These are phyloP conservation scores for Hypomontagnella submonticulosa DNA, from an alignment of 495 filamentous ascomycete species.

Conservation along the genomic window DNA sequence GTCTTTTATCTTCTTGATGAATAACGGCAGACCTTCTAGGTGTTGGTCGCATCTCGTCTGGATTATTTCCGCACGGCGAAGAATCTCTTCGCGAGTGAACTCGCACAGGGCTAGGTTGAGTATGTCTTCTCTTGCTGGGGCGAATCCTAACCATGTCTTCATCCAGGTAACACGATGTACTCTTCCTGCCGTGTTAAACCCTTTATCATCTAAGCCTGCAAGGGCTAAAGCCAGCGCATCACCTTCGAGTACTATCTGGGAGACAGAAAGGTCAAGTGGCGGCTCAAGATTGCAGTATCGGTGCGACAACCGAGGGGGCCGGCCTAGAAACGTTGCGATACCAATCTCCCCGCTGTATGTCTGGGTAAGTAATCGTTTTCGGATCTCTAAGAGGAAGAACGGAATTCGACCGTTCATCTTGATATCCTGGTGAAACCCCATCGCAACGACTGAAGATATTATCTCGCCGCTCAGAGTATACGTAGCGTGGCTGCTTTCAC, in stretches of 20 bases:
- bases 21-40: constrained; percentile 52
- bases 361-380: constrained; percentile 35
- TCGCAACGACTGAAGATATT: constrained; percentile 35
- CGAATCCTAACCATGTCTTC: constrained; percentile 43
- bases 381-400: constrained; percentile 44
- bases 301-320: constrained; percentile 45
- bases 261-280: constrained; percentile 42
- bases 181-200: constrained; percentile 42
- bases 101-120: constrained; percentile 46
- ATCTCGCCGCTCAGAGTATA: constrained; percentile 46
- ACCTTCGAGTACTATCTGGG: constrained; percentile 37
- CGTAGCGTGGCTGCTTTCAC: constrained; percentile 41
- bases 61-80: constrained; percentile 47
- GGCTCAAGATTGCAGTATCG: constrained; percentile 48
- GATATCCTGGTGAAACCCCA: constrained; percentile 46
- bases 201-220: constrained; percentile 43
- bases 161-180: constrained; percentile 44
- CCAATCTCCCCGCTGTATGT: constrained; percentile 45
- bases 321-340: constrained; percentile 43
- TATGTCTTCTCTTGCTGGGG: constrained; percentile 45
- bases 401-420: constrained; percentile 40
- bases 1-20: constrained; percentile 50
- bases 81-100: constrained; percentile 48
- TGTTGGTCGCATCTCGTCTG: constrained; percentile 50
- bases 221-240: constrained; percentile 40